phyloP scores from a whole-genome alignment of 75 land plant genomes.

The Adiantum capillusveneris region DNA sequence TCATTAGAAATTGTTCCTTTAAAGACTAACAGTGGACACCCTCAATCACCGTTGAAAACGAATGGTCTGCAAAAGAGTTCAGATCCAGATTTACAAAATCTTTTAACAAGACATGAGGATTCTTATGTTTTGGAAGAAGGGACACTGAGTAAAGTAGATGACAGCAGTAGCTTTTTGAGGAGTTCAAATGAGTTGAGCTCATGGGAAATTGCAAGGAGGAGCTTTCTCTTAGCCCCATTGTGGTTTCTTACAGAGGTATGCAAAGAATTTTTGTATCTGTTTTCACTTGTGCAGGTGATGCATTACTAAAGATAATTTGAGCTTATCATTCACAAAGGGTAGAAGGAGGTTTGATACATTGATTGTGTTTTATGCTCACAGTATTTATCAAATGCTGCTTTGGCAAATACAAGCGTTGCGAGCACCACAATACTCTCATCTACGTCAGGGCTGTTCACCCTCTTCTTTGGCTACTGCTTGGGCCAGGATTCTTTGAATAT shows the following conservation, averaged over 20 bases:
- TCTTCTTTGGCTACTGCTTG: slow-evolving; percentile 67
- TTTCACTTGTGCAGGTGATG: no score
- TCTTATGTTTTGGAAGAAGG: slow-evolving; percentile 17
- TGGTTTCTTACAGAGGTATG: slow-evolving; percentile 95
- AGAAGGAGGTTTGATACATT: no score
- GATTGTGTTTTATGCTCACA: slow-evolving; percentile 16
- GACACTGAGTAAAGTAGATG: not conserved
- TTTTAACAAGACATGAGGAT: slow-evolving; percentile 44
- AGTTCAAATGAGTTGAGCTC: slow-evolving; percentile 28
- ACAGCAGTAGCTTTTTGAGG: not conserved
- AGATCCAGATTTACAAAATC: slow-evolving; percentile 48
- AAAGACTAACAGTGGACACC: slow-evolving; percentile 7
- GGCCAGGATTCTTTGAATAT: slow-evolving; percentile 77
- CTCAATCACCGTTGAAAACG: slow-evolving; percentile 33
- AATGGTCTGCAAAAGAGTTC: slow-evolving; percentile 20
- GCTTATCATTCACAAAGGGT: not conserved
- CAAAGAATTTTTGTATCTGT: no score
- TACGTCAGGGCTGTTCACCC: slow-evolving; percentile 89
- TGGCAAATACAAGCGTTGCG: slow-evolving; percentile 92
- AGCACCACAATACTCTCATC: slow-evolving; percentile 90
- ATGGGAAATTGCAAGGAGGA: slow-evolving; percentile 59
- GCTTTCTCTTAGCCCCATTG: slow-evolving; percentile 68
- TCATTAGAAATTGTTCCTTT: not conserved
- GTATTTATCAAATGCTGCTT: slow-evolving; percentile 93
- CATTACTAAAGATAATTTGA: no score